Evolutionary conservation across 1,139 yeast genomes (phyloP).

Genomic region (Magnusiomyces suaveolens): DNA sequence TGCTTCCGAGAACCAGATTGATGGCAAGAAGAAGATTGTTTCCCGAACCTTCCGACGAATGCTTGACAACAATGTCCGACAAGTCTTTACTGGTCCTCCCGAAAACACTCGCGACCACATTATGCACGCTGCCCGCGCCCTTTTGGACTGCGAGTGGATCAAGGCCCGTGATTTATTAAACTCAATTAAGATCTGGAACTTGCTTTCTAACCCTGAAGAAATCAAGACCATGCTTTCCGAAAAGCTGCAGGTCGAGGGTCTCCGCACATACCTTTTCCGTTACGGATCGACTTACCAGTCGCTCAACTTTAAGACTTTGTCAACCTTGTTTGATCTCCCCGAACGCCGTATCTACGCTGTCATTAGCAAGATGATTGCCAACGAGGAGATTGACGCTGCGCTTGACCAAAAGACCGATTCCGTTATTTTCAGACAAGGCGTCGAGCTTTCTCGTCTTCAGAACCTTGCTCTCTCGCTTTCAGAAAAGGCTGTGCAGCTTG

Average conservation of each 20-base stretch:
- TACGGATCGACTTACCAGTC: constrained; percentile 70
- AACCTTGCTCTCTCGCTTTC: constrained; percentile 79
- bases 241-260: constrained; percentile 80
- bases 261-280: constrained; percentile 81
- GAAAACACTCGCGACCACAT: constrained; percentile 92
- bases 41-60: constrained; percentile 84
- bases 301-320: constrained; percentile 58
- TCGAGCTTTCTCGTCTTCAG: constrained; percentile 77
- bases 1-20: constrained; percentile 40
- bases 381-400: constrained; percentile 64
- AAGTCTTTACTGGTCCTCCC: constrained; percentile 95
- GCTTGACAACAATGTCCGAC: constrained; percentile 88
- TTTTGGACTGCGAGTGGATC: constrained; percentile 87
- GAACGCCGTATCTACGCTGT: constrained; percentile 49
- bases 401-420: constrained; percentile 51
- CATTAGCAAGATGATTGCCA: constrained; percentile 64
- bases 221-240: constrained; percentile 61
- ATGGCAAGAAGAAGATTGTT: constrained; percentile 50
- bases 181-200: constrained; percentile 80
- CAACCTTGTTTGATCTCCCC: constrained; percentile 56
- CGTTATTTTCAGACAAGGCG: constrained; percentile 57
- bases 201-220: constrained; percentile 57
- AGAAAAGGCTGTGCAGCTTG: constrained; percentile 72
- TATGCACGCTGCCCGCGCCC: constrained; percentile 84
- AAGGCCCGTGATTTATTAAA: constrained; percentile 62